Base-by-base conservation (phyloP, 129 eudicot genomes). In the Sambucus nigra region DNA sequence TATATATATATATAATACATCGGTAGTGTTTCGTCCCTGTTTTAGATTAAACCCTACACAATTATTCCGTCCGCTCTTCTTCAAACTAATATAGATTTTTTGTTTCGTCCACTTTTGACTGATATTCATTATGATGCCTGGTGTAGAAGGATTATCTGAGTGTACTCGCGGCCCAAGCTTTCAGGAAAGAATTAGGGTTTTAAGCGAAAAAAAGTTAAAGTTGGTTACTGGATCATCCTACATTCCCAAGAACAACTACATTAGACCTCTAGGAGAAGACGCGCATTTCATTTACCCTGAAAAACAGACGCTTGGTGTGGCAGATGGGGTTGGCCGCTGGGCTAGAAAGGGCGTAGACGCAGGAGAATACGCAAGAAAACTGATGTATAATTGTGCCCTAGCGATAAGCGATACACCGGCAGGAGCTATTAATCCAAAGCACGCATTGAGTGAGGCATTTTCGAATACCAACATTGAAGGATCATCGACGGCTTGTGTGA, bases 241-340 rank as follows among this genome's bases (percentile, higher is more conserved):
- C 51, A 27, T 71, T 4, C 76, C 76, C 21, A 63, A 71, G 24
- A 14, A 17, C 0, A 35, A 64, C 10, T 8, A 29, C 11, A 2
- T 7, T 2, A 63, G 28, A 8, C 70, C 76, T 1, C 42, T 15
- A 4, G 76, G 76, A 15, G 76, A 71, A 12, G 76, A 71, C 44
- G 66, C 77, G 3, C 51, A 71, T 51, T 64, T 71, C 35, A 44
- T 64, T 44, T 11, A 23, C 25, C 17, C 24, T 0, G 47, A 47
- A 19, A 27, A 25, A 12, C 70, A 48, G 5, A 24, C 55, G 2
- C 12, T 71, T 11, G 77, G 67, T 0, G 57, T 71, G 5, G 70
- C 76, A 0, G 74, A 69, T 47, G 74, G 74, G 0, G 63, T 69
- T 7, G 74, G 74, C 24, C 49, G 68, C 5, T 69, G 69, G 69